Evolutionary conservation across 345 rosid species (phyloP).

Genomic region (Pseudoturritis turrita): DNA sequence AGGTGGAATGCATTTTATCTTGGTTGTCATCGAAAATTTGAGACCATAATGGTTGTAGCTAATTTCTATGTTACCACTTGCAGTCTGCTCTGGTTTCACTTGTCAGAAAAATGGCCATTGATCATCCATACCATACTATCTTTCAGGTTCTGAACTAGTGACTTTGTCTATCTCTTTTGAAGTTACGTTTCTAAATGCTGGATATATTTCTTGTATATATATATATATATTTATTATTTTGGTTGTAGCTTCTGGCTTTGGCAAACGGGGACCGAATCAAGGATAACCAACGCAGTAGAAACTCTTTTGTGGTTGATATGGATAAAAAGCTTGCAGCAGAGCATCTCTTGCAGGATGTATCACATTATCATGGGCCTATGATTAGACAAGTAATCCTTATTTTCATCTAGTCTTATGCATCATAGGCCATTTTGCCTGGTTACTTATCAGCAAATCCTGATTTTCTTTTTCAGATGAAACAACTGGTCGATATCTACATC

Average conservation of each 20-base stretch:
- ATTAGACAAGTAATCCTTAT: constrained; percentile 56
- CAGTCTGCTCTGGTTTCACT: constrained; percentile 92
- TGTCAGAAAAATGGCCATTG: constrained; percentile 93
- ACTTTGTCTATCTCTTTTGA: neutral
- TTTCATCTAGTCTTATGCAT: constrained; percentile 10
- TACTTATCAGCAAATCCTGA: constrained; percentile 2
- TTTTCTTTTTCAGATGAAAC: constrained; percentile 61
- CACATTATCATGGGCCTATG: constrained; percentile 64
- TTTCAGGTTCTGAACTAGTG: constrained; percentile 56
- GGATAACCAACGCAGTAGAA: constrained; percentile 88
- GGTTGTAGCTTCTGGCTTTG: constrained; percentile 77
- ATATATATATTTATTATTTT: constrained; percentile 11
- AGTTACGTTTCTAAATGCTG: neutral
- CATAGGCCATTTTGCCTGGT: neutral
- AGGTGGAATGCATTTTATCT: constrained; percentile 43
- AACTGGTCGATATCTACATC: constrained; percentile 92
- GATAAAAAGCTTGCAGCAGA: constrained; percentile 92
- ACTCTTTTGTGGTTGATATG: constrained; percentile 81
- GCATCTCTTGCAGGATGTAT: constrained; percentile 69
- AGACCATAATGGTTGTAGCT: constrained; percentile 21
- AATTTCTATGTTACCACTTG: constrained; percentile 26
- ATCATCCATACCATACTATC: constrained; percentile 94
- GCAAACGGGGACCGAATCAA: constrained; percentile 97
- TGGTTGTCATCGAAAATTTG: constrained; percentile 3
- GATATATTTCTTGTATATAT: constrained; percentile 1